These are phyloP conservation scores for Fusarium staphyleae DNA, from an alignment of 2,329 filamentous ascomycete genomes.

Conservation along the genomic window DNA sequence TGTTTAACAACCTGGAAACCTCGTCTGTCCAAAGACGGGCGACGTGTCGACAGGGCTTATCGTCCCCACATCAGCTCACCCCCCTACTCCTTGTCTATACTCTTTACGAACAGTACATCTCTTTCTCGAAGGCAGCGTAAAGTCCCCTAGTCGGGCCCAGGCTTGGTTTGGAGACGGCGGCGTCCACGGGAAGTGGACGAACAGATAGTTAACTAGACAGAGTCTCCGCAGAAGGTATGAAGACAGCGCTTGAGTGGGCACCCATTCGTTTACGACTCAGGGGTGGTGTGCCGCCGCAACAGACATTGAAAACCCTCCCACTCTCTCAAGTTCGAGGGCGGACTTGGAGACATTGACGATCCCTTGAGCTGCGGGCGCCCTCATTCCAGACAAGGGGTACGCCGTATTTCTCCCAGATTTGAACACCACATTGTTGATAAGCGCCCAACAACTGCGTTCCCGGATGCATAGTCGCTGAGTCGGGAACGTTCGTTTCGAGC, in stretches of 20 bases:
- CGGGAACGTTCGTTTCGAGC: background rate
- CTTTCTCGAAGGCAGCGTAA: slow-evolving; percentile 15
- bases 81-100: slow-evolving; percentile 13
- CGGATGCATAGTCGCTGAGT: background rate
- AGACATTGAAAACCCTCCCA: slow-evolving; percentile 12
- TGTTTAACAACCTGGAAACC: slow-evolving; percentile 2
- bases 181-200: slow-evolving; percentile 25
- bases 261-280: slow-evolving; percentile 21
- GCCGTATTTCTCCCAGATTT: slow-evolving; percentile 5
- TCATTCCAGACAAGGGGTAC: slow-evolving; percentile 16
- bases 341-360: background rate
- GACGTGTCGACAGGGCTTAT: slow-evolving; percentile 28
- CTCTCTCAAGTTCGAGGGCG: too few relatives aligned
- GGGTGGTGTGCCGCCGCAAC: slow-evolving; percentile 21
- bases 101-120: slow-evolving; percentile 16
- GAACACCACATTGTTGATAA: background rate
- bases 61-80: slow-evolving; percentile 30
- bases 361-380: slow-evolving; percentile 12
- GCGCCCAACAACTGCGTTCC: background rate
- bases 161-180: slow-evolving; percentile 15
- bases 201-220: slow-evolving; percentile 26
- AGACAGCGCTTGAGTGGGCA: slow-evolving; percentile 31
- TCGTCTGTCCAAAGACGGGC: slow-evolving; percentile 16
- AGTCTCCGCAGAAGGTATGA: slow-evolving; percentile 11
- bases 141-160: slow-evolving; percentile 15